Evolutionary conservation across 371 early-diverging fungal species (phyloP), one percentile per base, ranked within the genome.

Genomic region (Mucor racemosus): DNA sequence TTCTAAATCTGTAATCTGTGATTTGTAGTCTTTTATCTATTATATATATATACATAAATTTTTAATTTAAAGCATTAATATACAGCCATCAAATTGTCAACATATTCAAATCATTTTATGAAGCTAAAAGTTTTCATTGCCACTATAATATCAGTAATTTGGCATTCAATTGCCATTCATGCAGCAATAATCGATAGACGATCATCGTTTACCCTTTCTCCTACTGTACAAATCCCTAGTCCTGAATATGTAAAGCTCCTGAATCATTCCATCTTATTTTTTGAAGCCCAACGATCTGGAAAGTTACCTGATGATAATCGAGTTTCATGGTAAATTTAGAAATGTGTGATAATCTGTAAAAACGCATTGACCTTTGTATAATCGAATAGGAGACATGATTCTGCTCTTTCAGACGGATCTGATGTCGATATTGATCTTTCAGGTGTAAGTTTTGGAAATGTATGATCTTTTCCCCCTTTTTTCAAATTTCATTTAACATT

Each of bases 221-320:
- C 70, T 36, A 40, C 54, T 39, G 58, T 61, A 57, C 41, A 68
- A 21, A 58, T 19, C 17, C 50, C 71, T 1, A 69, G 33, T 48
- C 41, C 40, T n/a, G 59, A 63, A 42, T 71, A 68, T 59, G 64
- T 38, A 9, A 55, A 38, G 17, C 67, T 71, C 14, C 64, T 86
- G 14, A 74, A 76, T 42, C 76, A 86, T 55, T 77, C 81, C 5
- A 64, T 86, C 5, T 60, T 74, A 58, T 87, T 85, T 67, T 87
- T 84, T 55, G 87, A 87, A 65, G 87, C 86, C 8, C 86, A 86
- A 60, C 66, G 86, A 57, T 75, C 84, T 57, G 87, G 87, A 33
- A 76, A 72, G 8, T 64, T 87, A 15, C 81, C 84, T 31, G 19
- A 73, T 4, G 66, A 82, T 60, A 82, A 82, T 34, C 72, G 86